Evolutionary conservation across 768 basidiomycete genomes (phyloP).

Genomic region (Suillus ampliporus): DNA sequence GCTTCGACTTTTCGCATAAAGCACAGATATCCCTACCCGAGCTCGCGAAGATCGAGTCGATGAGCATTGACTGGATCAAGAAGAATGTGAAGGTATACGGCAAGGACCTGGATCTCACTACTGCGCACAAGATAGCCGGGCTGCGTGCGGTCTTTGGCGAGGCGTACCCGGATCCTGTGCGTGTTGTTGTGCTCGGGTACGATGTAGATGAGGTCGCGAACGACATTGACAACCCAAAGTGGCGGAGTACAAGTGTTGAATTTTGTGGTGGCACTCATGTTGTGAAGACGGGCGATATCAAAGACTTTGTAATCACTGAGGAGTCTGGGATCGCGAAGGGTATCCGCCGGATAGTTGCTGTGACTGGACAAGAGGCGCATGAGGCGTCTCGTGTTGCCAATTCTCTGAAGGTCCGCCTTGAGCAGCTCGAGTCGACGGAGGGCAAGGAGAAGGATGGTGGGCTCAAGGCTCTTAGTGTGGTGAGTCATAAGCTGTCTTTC

Average conservation of each 20-base stretch:
- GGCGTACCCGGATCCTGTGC: conserved; percentile 95
- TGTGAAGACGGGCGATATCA: conserved; percentile 95
- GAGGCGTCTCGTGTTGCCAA: conserved; percentile 75
- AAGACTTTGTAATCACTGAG: conserved; percentile 92
- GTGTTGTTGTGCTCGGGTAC: conserved; percentile 91
- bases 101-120: conserved; percentile 79
- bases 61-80: conserved; percentile 89
- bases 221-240: conserved; percentile 89
- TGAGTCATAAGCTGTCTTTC: conserved; percentile 42
- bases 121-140: conserved; percentile 89
- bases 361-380: conserved; percentile 93
- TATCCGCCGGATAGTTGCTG: conserved; percentile 90
- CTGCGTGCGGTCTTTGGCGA: conserved; percentile 97
- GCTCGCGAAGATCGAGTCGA: conserved; percentile 79
- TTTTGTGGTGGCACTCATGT: conserved; percentile 99
- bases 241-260: conserved; percentile 91
- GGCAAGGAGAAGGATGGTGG: conserved; percentile 89
- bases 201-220: conserved; percentile 84
- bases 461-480: conserved; percentile 80
- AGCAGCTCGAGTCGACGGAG: conserved; percentile 58
- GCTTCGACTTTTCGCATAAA: conserved; percentile 99
- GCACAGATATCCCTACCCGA: conserved; percentile 79
- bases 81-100: conserved; percentile 89
- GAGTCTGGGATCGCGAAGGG: conserved; percentile 99
- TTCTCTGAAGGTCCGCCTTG: conserved; percentile 64